Conservation (phyloP, 225 moss, liverwort and hornwort species). For the Anthoceros angustus region DNA sequence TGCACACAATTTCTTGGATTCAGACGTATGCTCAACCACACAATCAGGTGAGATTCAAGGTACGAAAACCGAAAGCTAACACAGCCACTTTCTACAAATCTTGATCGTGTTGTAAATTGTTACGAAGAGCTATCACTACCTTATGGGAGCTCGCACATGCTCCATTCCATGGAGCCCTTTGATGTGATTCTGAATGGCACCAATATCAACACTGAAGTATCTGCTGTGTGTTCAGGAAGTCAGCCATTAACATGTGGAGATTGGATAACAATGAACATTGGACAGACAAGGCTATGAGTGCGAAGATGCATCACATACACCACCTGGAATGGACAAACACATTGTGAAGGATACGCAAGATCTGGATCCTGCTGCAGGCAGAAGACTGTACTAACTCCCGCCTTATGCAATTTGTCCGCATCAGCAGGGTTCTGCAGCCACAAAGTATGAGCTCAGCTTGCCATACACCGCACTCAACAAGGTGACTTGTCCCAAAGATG, state of each 20-base stretch:
- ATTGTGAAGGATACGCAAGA: conserved; percentile 53
- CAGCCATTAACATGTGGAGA: conserved; percentile 9
- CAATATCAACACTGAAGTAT: conserved; percentile 75
- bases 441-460: conserved; percentile 22
- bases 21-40: conserved; percentile 4
- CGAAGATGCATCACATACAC: neutral
- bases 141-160: conserved; percentile 78
- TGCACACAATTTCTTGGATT: conserved; percentile 18
- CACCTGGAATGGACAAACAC: conserved; percentile 7
- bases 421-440: conserved; percentile 66
- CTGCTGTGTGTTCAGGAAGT: conserved; percentile 19
- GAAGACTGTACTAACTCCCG: conserved; percentile 65
- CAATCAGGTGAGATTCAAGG: neutral
- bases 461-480: neutral
- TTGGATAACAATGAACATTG: conserved; percentile 5
- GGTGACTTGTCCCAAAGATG: neutral
- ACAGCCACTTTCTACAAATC: neutral
- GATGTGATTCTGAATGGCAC: conserved; percentile 51
- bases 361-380: conserved; percentile 90
- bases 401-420: conserved; percentile 63
- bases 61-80: neutral
- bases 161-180: conserved; percentile 49
- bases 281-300: neutral
- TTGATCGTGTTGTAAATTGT: neutral
- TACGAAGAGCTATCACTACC: conserved; percentile 14